Conservation (phyloP, 2,329 filamentous ascomycete genomes). For the Microcera coccophila region DNA sequence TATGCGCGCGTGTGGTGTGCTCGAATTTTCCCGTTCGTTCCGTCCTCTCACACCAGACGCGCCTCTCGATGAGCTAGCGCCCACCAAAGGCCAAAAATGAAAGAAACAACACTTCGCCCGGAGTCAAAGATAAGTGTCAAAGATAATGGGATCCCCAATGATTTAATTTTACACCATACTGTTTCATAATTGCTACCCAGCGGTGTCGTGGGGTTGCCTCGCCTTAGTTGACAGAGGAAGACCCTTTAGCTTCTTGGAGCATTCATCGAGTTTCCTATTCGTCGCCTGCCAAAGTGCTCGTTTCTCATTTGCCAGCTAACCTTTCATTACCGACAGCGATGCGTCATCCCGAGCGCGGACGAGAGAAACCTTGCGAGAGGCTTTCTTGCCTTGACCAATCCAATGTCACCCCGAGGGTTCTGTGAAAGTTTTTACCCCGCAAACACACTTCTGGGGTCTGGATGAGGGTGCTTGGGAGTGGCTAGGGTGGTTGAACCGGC, state of each 20-base stretch:
- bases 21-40: not conserved
- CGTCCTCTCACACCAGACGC: not conserved
- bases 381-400: slow-evolving; percentile 9
- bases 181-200: slow-evolving; percentile 22
- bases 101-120: slow-evolving; percentile 15
- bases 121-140: slow-evolving; percentile 26
- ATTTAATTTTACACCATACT: slow-evolving; percentile 27
- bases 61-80: not conserved
- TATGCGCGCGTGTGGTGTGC: too few relatives aligned
- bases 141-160: not conserved
- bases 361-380: slow-evolving; percentile 14
- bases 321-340: slow-evolving; percentile 26
- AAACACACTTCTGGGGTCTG: not conserved
- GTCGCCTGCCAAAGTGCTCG: slow-evolving; percentile 8
- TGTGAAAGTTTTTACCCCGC: not conserved
- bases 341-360: slow-evolving; percentile 23
- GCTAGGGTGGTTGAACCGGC: not conserved
- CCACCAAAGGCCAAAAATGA: too few relatives aligned
- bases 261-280: slow-evolving; percentile 18
- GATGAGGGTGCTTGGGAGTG: too few relatives aligned
- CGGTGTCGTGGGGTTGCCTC: slow-evolving; percentile 7
- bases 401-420: not conserved
- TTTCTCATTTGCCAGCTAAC: slow-evolving; percentile 7
- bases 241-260: not conserved
- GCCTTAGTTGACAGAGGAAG: not conserved